These are phyloP conservation scores for Hyaloscypha finlandica DNA, from an alignment of 495 filamentous ascomycete genomes.

Conservation along the genomic window DNA sequence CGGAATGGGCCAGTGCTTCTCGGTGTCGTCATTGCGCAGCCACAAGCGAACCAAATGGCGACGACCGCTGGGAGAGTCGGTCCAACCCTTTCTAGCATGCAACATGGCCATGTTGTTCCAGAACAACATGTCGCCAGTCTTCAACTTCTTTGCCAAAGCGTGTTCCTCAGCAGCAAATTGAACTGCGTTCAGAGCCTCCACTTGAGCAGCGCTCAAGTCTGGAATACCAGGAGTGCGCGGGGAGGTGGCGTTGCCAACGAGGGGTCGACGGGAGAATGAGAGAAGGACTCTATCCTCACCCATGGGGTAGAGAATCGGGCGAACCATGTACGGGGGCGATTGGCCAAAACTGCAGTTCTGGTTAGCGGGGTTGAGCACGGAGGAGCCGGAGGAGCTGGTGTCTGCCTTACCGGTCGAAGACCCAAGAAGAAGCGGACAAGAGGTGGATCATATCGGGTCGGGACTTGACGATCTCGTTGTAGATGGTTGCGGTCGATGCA, in stretches of 20 bases:
- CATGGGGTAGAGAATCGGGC: constrained; percentile 14
- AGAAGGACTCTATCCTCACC: constrained; percentile 6
- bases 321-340: constrained; percentile 11
- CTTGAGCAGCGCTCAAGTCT: constrained; percentile 54
- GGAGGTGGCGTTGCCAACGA: constrained; percentile 10
- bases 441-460: constrained; percentile 64
- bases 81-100: constrained; percentile 65
- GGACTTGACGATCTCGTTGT: constrained; percentile 62
- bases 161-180: constrained; percentile 61
- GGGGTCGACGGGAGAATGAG: constrained; percentile 17
- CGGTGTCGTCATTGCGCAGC: constrained; percentile 38
- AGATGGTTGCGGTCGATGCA: constrained; percentile 60
- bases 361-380: not conserved
- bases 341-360: constrained; percentile 11
- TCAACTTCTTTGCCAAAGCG: constrained; percentile 53
- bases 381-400: not conserved
- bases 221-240: constrained; percentile 52
- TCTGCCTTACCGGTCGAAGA: constrained; percentile 57
- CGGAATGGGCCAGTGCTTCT: constrained; percentile 40
- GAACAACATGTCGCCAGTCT: constrained; percentile 71
- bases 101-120: constrained; percentile 75
- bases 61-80: constrained; percentile 39
- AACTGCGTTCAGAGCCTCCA: constrained; percentile 64
- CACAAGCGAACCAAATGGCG: constrained; percentile 46
- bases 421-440: constrained; percentile 60